These are phyloP conservation scores for Lepidium aucheri DNA, from an alignment of 345 rosid species.

Conservation along the genomic window DNA sequence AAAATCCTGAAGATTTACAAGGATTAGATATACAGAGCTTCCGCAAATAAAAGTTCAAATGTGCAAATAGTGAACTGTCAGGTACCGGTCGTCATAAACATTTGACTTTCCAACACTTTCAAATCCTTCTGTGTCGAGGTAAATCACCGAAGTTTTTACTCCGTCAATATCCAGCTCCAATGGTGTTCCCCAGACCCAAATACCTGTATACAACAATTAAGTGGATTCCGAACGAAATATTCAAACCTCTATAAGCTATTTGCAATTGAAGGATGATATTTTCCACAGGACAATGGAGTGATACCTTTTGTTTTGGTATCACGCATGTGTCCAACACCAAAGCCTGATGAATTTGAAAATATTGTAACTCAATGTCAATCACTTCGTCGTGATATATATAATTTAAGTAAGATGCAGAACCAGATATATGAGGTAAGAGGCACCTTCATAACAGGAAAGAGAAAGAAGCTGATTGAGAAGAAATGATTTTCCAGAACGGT, in stretches of 20 bases:
- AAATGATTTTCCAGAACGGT: conserved; percentile 98
- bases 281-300: neutral
- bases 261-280: neutral
- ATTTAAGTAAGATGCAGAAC: neutral
- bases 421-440: conserved; percentile 13
- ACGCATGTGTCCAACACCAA: conserved; percentile 99
- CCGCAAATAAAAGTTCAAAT: neutral
- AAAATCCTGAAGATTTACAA: conserved; percentile 61
- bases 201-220: conserved; percentile 40
- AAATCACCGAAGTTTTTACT: conserved; percentile 75
- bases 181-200: conserved; percentile 99
- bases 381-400: conserved; percentile 1
- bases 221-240: neutral
- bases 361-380: neutral
- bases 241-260: neutral
- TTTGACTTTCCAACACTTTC: conserved; percentile 99
- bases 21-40: neutral
- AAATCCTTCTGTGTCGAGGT: conserved; percentile 97
- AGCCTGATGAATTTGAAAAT: conserved; percentile 41
- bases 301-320: conserved; percentile 98
- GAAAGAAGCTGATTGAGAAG: conserved; percentile 98
- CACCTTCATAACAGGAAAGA: conserved; percentile 96
- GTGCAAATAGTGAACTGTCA: neutral
- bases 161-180: conserved; percentile 67
- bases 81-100: conserved; percentile 93